Base-by-base conservation (phyloP, 768 basidiomycete species). In the Macrolepiota albuminosa region DNA sequence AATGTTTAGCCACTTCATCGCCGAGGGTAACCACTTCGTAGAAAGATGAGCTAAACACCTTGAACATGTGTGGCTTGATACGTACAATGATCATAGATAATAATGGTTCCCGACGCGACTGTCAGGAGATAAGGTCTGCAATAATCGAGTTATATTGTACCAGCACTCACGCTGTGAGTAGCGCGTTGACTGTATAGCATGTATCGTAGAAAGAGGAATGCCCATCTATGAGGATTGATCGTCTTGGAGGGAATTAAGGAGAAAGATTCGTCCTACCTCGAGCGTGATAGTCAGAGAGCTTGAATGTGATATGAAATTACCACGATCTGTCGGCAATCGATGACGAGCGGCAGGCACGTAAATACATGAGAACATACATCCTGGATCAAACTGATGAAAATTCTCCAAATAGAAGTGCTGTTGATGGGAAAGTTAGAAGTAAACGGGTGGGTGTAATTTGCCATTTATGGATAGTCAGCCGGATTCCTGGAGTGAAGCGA, bases 81-180 rank as follows among this genome's bases (percentile, higher is more conserved):
- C 83, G 61, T 61, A 84, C 84, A 21, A 67, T 84, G 81, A 64
- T 85, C 84, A 59, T 73, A 83, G 33, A 84, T 59, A 31, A 85
- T 79, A 63, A 85, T 81, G 33, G 71, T 67, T 48, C 77, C 80
- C 6, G 81, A 79, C 5, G 80, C 77, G 65, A 85, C 84, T 85
- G 62, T 9, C 21, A 39, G 57, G 29, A 29, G 21, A 29, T 52
- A 21, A 59, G 31, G n/a, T 60, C 13, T 26, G 34, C 18, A 34
- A 9, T 13, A 34, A 9, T 31, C 29, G 8, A 61, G 5, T 47
- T 16, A 40, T 3, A 21, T 21, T 2, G 51, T 16, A 37, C 2
- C 9, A 50, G 24, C 34, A 66, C 78, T 65, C 66, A 81, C 81
- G 65, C 61, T 78, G 73, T n/a, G 79, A 67, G 63, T 75, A 82